Percentiles rank a stretch among this genome's conserved stretches.
phyloP scores from a whole-genome alignment of 108 stramenopile genomes.

The Skeletonema marinoi region DNA sequence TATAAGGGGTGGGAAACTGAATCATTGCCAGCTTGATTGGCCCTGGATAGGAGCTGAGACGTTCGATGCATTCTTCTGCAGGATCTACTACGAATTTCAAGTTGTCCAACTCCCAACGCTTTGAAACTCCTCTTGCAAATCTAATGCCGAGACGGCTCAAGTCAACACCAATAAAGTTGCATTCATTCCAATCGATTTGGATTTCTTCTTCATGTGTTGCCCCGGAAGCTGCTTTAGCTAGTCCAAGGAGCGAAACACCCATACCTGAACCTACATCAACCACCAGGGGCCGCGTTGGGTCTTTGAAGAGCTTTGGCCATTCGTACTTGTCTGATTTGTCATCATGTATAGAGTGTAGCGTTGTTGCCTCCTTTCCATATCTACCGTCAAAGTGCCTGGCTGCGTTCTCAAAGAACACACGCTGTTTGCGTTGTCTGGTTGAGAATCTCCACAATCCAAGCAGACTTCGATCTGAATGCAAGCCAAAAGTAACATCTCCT shows the following conservation, averaged over 20 bases:
- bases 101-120: constrained; percentile 49
- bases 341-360: not conserved
- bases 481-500: constrained; percentile 29
- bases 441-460: constrained; percentile 74
- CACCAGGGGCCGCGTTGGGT: constrained; percentile 25
- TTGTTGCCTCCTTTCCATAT: not conserved
- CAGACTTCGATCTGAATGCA: constrained; percentile 64
- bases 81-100: constrained; percentile 61
- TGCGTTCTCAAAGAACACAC: constrained; percentile 49
- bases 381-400: constrained; percentile 52
- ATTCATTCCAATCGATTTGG: constrained; percentile 37
- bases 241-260: constrained; percentile 41
- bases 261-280: constrained; percentile 49
- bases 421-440: constrained; percentile 66
- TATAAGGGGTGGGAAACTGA: constrained; percentile 82
- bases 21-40: constrained; percentile 48
- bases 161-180: constrained; percentile 80
- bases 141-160: constrained; percentile 62
- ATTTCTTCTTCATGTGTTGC: constrained; percentile 8
- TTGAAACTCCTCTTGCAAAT: constrained; percentile 56
- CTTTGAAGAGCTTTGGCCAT: constrained; percentile 30
- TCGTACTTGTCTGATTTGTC: constrained; percentile 14
- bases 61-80: constrained; percentile 55
- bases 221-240: not conserved
- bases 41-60: constrained; percentile 64